phyloP scores from a whole-genome alignment of 179 eudicot genomes.

The Beta lomatogona region DNA sequence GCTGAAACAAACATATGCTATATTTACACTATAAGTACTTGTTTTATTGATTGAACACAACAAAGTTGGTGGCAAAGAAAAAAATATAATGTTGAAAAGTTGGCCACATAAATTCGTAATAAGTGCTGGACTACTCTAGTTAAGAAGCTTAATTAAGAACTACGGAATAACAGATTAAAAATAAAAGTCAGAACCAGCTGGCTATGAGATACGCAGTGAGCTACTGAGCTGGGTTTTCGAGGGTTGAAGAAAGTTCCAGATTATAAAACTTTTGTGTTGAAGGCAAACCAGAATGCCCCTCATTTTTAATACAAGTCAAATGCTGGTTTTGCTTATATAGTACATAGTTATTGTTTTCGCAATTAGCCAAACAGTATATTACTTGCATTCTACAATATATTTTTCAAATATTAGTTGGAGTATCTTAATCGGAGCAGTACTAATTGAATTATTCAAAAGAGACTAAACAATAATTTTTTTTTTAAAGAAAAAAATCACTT shows the following conservation, averaged over 20 bases:
- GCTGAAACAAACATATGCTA: too few relatives aligned
- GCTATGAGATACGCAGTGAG: not conserved
- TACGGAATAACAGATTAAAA: not conserved
- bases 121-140: not conserved
- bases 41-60: too few relatives aligned
- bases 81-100: too few relatives aligned
- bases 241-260: not conserved
- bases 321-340: not conserved
- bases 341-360: too few relatives aligned
- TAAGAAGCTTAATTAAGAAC: not conserved
- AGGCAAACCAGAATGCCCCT: not conserved
- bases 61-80: too few relatives aligned
- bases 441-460: too few relatives aligned
- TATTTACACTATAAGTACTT: too few relatives aligned
- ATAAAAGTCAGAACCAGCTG: not conserved
- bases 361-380: too few relatives aligned
- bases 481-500: too few relatives aligned
- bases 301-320: not conserved
- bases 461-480: rapidly evolving
- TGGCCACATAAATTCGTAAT: not conserved
- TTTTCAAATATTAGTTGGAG: too few relatives aligned
- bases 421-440: too few relatives aligned
- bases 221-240: not conserved
- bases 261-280: not conserved
- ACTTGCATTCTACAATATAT: too few relatives aligned